Evolutionary conservation across 140 eudicot genomes (phyloP), one percentile per base, ranked within the genome.

Genomic region (Erigeron philadelphicus): DNA sequence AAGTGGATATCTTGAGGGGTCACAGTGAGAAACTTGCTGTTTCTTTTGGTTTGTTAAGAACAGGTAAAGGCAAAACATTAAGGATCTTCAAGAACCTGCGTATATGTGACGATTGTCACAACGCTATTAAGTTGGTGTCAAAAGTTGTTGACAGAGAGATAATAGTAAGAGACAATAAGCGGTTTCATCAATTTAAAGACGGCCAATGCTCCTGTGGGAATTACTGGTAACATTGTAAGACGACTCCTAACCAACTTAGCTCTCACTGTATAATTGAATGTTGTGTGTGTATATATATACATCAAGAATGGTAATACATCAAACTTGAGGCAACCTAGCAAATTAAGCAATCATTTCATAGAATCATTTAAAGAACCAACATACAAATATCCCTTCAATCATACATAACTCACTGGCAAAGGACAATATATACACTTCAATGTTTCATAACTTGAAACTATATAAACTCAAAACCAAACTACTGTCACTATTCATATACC

Each of bases 21-120:
- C 85, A 82, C 31, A 82, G 85, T 48, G 84, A 80, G 82, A 82
- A 80, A 67, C 85, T 85, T 71, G 83, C 88, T 44, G 62, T 80
- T 40, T 73, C 74, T 31, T 80, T 60, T 50, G 84, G 80, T 53
- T 66, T 80, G 77, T 65, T 81, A 41, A 74, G 50, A 55, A 47
- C 80, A 19, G 49, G 19, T 6, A 75, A 79, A 71, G 73, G 81
- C 12, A 54, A 5, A 61, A 77, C 78, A 6, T n/a, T 79, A 21
- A 79, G 81, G 71, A 71, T 83, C 38, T 80, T 67, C 78, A 83
- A 83, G 72, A 85, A 80, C 48, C 18, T 80, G 73, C 78, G 80
- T 6, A 73, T 77, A 50, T 82, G 85, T 82, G 77, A 79, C 59
- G 87, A 79, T 68, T 82, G 87, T 69, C 81, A 79, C 45, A 73